A percentile compares a stretch with the other conserved stretches of the same genome.
Conservation (phyloP, 345 rosid genomes). For the Moringa oleifera region DNA sequence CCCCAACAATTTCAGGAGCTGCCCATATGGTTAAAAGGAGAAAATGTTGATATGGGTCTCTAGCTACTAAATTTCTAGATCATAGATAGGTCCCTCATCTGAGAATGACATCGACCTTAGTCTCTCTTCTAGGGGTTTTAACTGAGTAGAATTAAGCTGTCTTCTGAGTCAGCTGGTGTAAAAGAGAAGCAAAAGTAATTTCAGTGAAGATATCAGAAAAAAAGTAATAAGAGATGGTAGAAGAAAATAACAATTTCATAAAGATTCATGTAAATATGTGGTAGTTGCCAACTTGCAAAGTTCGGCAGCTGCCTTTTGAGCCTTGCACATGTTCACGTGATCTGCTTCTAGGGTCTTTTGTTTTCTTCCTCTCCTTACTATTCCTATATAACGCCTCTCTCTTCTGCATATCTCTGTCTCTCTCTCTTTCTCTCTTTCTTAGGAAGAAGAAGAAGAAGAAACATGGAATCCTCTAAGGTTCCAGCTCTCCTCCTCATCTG, state of each 20-base stretch:
- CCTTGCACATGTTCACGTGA: constrained; percentile 64
- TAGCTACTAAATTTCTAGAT: too few relatives aligned
- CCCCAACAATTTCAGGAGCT: too few relatives aligned
- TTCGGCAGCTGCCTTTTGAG: constrained; percentile 55
- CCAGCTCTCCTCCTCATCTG: constrained; percentile 49
- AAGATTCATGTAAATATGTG: constrained; percentile 23
- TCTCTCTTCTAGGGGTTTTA: too few relatives aligned
- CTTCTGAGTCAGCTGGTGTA: too few relatives aligned
- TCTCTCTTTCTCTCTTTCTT: constrained; percentile 9
- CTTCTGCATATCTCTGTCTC: constrained; percentile 14
- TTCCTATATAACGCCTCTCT: constrained; percentile 34
- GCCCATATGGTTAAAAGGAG: too few relatives aligned
- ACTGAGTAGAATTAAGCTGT: too few relatives aligned
- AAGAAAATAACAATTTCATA: background rate
- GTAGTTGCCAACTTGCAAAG: constrained; percentile 64
- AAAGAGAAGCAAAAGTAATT: background rate
- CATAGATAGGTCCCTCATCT: too few relatives aligned
- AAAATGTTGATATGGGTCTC: too few relatives aligned
- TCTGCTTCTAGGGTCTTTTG: constrained; percentile 28
- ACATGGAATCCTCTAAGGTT: constrained; percentile 50
- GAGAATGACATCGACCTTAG: too few relatives aligned
- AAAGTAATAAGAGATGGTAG: background rate
- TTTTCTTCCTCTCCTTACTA: constrained; percentile 17
- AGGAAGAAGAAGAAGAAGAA: constrained; percentile 2
- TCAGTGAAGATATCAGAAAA: background rate